These are phyloP conservation scores for Picochlorum sp. DNA, from an alignment of 139 green algal genomes.

Conservation along the genomic window DNA sequence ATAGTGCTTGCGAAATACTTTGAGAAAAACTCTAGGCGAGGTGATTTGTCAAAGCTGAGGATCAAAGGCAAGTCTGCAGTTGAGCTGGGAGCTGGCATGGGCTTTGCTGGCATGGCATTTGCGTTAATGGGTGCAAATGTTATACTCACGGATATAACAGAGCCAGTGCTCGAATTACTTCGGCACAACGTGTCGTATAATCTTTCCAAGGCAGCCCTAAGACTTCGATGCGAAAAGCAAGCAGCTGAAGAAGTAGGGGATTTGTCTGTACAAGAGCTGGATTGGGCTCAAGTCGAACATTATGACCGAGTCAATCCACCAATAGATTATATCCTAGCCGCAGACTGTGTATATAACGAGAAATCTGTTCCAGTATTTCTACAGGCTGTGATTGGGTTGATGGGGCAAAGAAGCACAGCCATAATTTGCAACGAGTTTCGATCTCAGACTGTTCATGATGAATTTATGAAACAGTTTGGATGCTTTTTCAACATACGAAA, in stretches of 20 bases:
- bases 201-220: slow-evolving; percentile 38
- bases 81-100: slow-evolving; percentile 70
- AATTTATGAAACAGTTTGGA: slow-evolving; percentile 48
- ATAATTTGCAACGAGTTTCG: slow-evolving; percentile 73
- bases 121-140: slow-evolving; percentile 50
- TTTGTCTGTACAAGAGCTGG: slow-evolving; percentile 53
- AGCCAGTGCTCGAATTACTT: slow-evolving; percentile 54
- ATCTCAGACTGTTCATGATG: slow-evolving; percentile 52
- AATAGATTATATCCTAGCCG: slow-evolving; percentile 61
- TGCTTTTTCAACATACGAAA: slow-evolving; percentile 46
- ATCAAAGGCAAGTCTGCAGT: slow-evolving; percentile 55
- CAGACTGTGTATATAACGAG: slow-evolving; percentile 82
- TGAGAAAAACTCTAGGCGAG: slow-evolving; percentile 66
- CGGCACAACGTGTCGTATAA: slow-evolving; percentile 65
- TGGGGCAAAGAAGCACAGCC: slow-evolving; percentile 8
- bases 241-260: slow-evolving; percentile 18
- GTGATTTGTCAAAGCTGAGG: slow-evolving; percentile 51
- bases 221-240: slow-evolving; percentile 2
- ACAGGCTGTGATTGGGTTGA: slow-evolving; percentile 6
- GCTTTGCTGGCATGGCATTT: slow-evolving; percentile 35
- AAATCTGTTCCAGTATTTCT: slow-evolving; percentile 22
- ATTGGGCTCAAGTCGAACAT: slow-evolving; percentile 51
- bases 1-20: slow-evolving; percentile 88
- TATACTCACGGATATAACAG: slow-evolving; percentile 54
- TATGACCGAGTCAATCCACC: slow-evolving; percentile 27